Base-by-base conservation (phyloP, 805 yeast species). In the Saccharomycodes ludwigii region DNA sequence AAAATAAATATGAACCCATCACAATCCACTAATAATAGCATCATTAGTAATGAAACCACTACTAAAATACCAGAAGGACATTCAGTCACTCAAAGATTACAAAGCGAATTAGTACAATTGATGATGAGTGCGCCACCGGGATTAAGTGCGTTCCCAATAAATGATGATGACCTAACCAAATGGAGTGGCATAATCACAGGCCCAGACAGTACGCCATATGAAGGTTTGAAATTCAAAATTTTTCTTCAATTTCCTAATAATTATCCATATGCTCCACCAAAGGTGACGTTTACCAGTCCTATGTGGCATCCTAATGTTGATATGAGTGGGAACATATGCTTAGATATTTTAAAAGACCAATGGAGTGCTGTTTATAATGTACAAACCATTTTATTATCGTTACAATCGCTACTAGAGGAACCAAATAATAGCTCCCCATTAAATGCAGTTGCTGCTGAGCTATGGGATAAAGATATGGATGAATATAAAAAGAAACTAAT, bases 281-380 rank as follows among this genome's bases (percentile, higher is more conserved):
- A 52, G 18, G 66, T 74, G 45, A 61, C 54, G 41, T 74, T 74
- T 45, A 63, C 61, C 20, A 65, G 73, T 26, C 76, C 78, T 12
- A 66, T 72, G 65, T 70, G 72, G 65, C 80, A 73, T 44, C 81
- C 81, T 18, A 73, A 74, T 45, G 71, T 73, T 38, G 76, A 72
- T 41, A 66, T 68, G 61, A 56, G 66, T 33, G 81, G 81, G n/a
- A 65, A 71, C 39, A 75, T 74, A 37, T 74, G 81, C 40, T 56
- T 73, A 27, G 77, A 73, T 47, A 73, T 74, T 32, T 58, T 74
- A 48, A 72, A 73, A 47, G 77, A 72, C 31, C 62, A 72, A 40
- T 74, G 81, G 81, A 64, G 73, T 31, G 78, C 75, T 2, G 67
- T 71, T 7, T 71, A 70, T 50, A 71, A 71, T 40, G 73, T 74